phyloP scores from a whole-genome alignment of 169 alveolate genomes.

The Blepharisma undulans region DNA sequence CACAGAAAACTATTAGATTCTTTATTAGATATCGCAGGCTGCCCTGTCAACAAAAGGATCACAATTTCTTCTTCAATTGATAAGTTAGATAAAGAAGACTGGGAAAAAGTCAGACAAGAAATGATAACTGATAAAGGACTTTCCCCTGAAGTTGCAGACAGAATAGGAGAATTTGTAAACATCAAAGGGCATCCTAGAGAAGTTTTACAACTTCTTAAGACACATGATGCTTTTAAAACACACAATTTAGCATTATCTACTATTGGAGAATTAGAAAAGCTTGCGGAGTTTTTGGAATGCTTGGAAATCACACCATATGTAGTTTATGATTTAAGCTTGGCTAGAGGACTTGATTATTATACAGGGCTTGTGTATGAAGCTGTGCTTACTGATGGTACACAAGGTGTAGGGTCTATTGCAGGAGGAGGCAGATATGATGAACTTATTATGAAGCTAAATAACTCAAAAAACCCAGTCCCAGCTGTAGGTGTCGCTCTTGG shows the following conservation, averaged over 20 bases:
- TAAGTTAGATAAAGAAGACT: slow-evolving; percentile 95
- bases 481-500: slow-evolving; percentile 97
- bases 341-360: slow-evolving; percentile 97
- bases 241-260: slow-evolving; percentile 67
- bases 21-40: slow-evolving; percentile 88
- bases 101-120: slow-evolving; percentile 92
- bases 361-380: slow-evolving; percentile 97
- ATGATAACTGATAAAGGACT: slow-evolving; percentile 91
- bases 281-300: slow-evolving; percentile 57
- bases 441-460: slow-evolving; percentile 89
- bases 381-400: slow-evolving; percentile 79
- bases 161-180: slow-evolving; percentile 81
- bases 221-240: slow-evolving; percentile 52
- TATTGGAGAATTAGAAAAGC: slow-evolving; percentile 70
- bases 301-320: slow-evolving; percentile 43
- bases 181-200: slow-evolving; percentile 82
- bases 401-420: slow-evolving; percentile 93
- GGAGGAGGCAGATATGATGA: slow-evolving; percentile 98
- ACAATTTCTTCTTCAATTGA: slow-evolving; percentile 94
- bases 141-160: slow-evolving; percentile 79
- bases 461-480: slow-evolving; percentile 87
- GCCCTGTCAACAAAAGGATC: slow-evolving; percentile 85
- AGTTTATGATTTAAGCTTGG: slow-evolving; percentile 91
- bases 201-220: slow-evolving; percentile 72
- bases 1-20: slow-evolving; percentile 93